phyloP scores from a whole-genome alignment of 2,329 filamentous ascomycete species.

The Tolypocladium guangdongense region DNA sequence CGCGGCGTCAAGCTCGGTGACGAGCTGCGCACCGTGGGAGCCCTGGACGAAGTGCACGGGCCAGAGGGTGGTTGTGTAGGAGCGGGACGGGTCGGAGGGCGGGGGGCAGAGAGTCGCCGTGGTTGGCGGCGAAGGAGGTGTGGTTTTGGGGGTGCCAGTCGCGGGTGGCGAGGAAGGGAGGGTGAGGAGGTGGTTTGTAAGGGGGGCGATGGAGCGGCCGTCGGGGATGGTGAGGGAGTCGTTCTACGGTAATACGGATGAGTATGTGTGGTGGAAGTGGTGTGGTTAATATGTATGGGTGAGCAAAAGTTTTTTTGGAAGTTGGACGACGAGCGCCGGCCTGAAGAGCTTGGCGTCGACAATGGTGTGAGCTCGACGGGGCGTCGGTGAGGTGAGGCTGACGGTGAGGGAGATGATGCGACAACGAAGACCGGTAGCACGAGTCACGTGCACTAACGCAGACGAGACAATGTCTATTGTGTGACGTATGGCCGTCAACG shows the following conservation, averaged over 20 bases:
- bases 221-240: conserved; percentile 74
- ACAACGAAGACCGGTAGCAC: no score
- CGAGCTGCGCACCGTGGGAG: conserved; percentile 60
- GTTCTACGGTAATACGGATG: conserved; percentile 36
- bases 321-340: conserved; percentile 57
- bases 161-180: conserved; percentile 80
- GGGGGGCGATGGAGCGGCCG: conserved; percentile 57
- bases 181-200: conserved; percentile 66
- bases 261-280: no score
- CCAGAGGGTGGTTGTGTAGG: conserved; percentile 66
- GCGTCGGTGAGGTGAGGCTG: background rate
- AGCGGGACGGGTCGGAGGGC: conserved; percentile 50
- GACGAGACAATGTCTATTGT: background rate
- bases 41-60: conserved; percentile 78
- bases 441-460: no score
- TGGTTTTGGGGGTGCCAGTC: conserved; percentile 82
- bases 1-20: conserved; percentile 54
- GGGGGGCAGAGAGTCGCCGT: conserved; percentile 57
- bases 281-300: conserved; percentile 45
- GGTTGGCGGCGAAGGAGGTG: conserved; percentile 81
- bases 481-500: background rate
- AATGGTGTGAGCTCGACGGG: background rate
- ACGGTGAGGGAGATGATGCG: background rate
- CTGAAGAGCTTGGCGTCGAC: conserved; percentile 20
- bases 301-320: conserved; percentile 93